phyloP scores from a whole-genome alignment of 345 rosid genomes.

The Barbarea vulgaris region DNA sequence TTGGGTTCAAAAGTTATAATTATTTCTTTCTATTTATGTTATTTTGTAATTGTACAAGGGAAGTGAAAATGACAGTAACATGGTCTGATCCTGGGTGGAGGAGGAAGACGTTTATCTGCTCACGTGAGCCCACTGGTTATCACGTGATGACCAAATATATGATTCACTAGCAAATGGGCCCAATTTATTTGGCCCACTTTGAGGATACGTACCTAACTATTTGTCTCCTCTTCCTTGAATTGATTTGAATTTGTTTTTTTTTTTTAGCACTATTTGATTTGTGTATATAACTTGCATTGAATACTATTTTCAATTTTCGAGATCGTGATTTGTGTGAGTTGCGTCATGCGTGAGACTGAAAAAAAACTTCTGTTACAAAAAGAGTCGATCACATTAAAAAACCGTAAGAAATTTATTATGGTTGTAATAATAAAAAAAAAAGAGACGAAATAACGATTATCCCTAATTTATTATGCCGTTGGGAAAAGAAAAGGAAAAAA shows the following conservation, averaged over 20 bases:
- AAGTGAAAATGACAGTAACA: conserved; percentile 19
- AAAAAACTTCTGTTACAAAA: no score
- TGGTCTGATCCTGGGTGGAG: neutral
- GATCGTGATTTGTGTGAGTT: conserved; percentile 21
- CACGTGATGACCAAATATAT: neutral
- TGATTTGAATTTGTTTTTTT: neutral
- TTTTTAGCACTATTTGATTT: neutral
- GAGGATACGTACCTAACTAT: conserved; percentile 1
- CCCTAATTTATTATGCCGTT: neutral
- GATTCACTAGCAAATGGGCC: conserved; percentile 7
- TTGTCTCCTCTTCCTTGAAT: neutral
- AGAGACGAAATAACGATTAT: neutral
- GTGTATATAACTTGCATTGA: neutral
- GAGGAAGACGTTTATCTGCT: neutral
- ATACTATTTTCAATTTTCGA: neutral
- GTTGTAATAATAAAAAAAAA: neutral
- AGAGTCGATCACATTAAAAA: neutral
- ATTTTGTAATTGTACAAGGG: neutral
- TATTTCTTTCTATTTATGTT: neutral
- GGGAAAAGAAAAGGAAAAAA: neutral
- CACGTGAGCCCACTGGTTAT: conserved; percentile 5
- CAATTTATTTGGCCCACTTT: neutral
- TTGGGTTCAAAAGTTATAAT: no score
- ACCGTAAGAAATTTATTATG: neutral
- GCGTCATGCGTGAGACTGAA: conserved; percentile 10